Percentiles rank a stretch among this genome's conserved stretches.
Conservation (phyloP, 768 basidiomycete species). For the Ephemerocybe angulata region DNA sequence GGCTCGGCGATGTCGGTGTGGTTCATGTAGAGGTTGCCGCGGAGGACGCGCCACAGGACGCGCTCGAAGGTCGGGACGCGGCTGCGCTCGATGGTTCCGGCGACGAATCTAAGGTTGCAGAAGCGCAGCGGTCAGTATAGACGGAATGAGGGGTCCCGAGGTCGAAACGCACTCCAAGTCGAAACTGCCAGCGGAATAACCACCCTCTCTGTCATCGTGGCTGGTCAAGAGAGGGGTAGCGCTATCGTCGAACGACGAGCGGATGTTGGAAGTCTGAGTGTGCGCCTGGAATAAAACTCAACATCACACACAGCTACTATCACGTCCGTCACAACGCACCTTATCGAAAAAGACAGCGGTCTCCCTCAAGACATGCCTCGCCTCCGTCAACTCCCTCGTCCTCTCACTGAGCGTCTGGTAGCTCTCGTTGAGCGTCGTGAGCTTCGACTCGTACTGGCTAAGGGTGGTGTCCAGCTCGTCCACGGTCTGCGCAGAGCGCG, state of each 20-base stretch:
- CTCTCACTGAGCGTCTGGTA: conserved; percentile 87
- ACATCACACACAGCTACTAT: background rate
- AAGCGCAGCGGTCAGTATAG: conserved; percentile 6
- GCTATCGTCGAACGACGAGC: conserved; percentile 89
- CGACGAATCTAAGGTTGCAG: conserved; percentile 78
- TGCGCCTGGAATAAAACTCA: conserved; percentile 47
- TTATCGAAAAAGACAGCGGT: conserved; percentile 95
- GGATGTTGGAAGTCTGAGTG: conserved; percentile 64
- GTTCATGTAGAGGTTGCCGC: conserved; percentile 99
- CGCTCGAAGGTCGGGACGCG: conserved; percentile 94
- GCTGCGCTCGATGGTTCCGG: conserved; percentile 92
- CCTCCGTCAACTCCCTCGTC: conserved; percentile 85
- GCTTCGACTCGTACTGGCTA: conserved; percentile 78
- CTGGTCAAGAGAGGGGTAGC: conserved; percentile 80
- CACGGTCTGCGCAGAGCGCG: conserved; percentile 87
- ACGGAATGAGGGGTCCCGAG: background rate
- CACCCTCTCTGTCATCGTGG: conserved; percentile 82
- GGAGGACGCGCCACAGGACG: conserved; percentile 94
- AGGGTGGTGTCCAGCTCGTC: conserved; percentile 91
- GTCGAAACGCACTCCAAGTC: conserved; percentile 77
- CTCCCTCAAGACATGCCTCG: conserved; percentile 89
- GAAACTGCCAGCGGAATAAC: conserved; percentile 58
- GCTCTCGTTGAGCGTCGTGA: conserved; percentile 88
- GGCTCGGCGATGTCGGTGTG: conserved; percentile 92
- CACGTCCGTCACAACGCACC: conserved; percentile 14